phyloP scores from a whole-genome alignment of 352 stramenopile species.

The Nothophytophthora sp. region DNA sequence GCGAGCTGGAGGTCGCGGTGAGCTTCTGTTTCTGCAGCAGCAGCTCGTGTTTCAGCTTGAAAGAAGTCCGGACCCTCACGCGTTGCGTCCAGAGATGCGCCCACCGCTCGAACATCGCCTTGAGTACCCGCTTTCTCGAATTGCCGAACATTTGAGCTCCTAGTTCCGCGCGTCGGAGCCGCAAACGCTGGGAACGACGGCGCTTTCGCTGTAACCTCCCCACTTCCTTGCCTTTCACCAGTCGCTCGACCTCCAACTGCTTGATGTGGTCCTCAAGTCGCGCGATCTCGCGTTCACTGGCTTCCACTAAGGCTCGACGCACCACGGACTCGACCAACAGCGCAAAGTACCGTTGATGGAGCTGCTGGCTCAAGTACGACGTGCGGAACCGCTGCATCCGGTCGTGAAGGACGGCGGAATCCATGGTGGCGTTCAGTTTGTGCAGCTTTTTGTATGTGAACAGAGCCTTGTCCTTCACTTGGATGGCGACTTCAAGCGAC shows the following conservation, averaged over 20 bases:
- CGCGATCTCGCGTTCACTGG: constrained; percentile 43
- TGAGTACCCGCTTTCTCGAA: constrained; percentile 32
- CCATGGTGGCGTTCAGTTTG: constrained; percentile 56
- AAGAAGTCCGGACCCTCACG: constrained; percentile 53
- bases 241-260: constrained; percentile 38
- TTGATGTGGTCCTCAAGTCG: constrained; percentile 34
- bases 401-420: constrained; percentile 68
- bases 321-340: constrained; percentile 63
- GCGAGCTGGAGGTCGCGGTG: constrained; percentile 14
- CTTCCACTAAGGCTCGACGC: constrained; percentile 41
- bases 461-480: constrained; percentile 37
- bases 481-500: constrained; percentile 30
- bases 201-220: constrained; percentile 49
- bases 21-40: constrained; percentile 58
- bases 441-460: constrained; percentile 47
- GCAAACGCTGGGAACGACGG: constrained; percentile 42
- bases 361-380: constrained; percentile 50
- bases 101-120: constrained; percentile 64
- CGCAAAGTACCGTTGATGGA: constrained; percentile 59
- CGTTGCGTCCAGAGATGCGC: constrained; percentile 58
- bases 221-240: constrained; percentile 56
- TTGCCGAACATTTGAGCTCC: constrained; percentile 54
- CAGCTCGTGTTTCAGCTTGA: constrained; percentile 67
- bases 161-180: constrained; percentile 46
- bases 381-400: constrained; percentile 69